These are phyloP conservation scores for Endoconidiophora polonica DNA, from an alignment of 2,329 filamentous ascomycete species.

Conservation along the genomic window DNA sequence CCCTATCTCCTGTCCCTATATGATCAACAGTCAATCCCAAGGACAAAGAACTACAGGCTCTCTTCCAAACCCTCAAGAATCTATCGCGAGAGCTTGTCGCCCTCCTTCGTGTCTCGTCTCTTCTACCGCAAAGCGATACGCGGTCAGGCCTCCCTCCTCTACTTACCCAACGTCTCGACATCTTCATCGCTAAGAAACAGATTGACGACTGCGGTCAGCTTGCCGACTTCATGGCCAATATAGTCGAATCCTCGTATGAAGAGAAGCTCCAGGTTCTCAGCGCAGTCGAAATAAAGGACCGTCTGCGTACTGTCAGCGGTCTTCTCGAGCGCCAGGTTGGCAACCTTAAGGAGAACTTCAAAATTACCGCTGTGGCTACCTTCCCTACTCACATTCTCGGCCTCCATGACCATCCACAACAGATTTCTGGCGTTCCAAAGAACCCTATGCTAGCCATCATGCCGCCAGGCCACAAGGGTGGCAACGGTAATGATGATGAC, in stretches of 20 bases:
- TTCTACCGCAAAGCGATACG: slow-evolving; percentile 54
- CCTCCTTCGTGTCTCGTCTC: slow-evolving; percentile 65
- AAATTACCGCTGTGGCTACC: slow-evolving; percentile 62
- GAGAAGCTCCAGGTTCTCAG: slow-evolving; percentile 80
- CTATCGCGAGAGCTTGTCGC: slow-evolving; percentile 75
- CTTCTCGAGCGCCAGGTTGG: slow-evolving; percentile 69
- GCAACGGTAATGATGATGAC: slow-evolving; percentile 40
- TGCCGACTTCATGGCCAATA: slow-evolving; percentile 92
- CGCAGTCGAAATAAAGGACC: slow-evolving; percentile 60
- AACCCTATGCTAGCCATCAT: slow-evolving; percentile 22
- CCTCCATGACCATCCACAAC: slow-evolving; percentile 12
- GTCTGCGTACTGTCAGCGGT: slow-evolving; percentile 68
- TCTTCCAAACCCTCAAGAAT: slow-evolving; percentile 68
- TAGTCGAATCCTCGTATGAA: slow-evolving; percentile 73
- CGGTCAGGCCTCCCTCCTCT: slow-evolving; percentile 58
- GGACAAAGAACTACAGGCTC: slow-evolving; percentile 47
- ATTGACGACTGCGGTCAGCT: slow-evolving; percentile 67
- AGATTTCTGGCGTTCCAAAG: slow-evolving; percentile 20
- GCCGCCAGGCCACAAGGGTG: slow-evolving; percentile 14
- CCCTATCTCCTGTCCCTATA: slow-evolving; percentile 2
- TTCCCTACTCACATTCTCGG: slow-evolving; percentile 42
- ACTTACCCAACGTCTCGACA: slow-evolving; percentile 70
- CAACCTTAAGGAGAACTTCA: slow-evolving; percentile 72
- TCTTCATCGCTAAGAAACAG: slow-evolving; percentile 73
- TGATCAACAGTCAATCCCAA: slow-evolving; percentile 13